phyloP scores from a whole-genome alignment of 2,329 filamentous ascomycete genomes.

The Blastomyces parvus region DNA sequence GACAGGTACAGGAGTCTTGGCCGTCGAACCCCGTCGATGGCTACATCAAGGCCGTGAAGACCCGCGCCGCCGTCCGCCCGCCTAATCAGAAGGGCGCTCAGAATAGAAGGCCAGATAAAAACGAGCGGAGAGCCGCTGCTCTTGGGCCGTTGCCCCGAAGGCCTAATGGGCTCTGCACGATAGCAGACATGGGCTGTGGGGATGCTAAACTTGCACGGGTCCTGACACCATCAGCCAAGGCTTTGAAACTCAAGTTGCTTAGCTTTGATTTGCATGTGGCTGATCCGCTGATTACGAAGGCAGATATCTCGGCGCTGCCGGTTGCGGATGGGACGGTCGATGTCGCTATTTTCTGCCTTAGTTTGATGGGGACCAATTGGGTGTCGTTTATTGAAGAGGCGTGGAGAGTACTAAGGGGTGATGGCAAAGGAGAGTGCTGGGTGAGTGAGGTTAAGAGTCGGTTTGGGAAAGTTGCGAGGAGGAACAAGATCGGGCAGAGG shows the following conservation, averaged over 20 bases:
- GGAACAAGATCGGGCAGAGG: slow-evolving; percentile 30
- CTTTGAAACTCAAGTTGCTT: slow-evolving; percentile 62
- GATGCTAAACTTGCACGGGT: slow-evolving; percentile 71
- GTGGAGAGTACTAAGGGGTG: slow-evolving; percentile 80
- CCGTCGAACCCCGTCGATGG: slow-evolving; percentile 90
- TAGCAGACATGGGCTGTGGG: slow-evolving; percentile 89
- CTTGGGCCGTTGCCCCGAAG: slow-evolving; percentile 57
- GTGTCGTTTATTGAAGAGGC: slow-evolving; percentile 93
- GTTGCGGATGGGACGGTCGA: slow-evolving; percentile 66
- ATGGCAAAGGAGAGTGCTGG: slow-evolving; percentile 78
- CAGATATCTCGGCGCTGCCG: slow-evolving; percentile 80
- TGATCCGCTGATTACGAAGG: slow-evolving; percentile 66
- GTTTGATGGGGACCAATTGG: slow-evolving; percentile 99
- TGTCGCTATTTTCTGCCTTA: slow-evolving; percentile 87
- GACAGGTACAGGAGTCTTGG: slow-evolving; percentile 84
- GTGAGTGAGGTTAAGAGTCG: slow-evolving; percentile 93
- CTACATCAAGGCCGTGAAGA: slow-evolving; percentile 64
- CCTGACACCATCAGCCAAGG: slow-evolving; percentile 51
- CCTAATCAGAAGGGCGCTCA: slow-evolving; percentile 30
- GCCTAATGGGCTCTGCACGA: slow-evolving; percentile 56
- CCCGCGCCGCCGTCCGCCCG: slow-evolving; percentile 49
- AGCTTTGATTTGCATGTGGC: slow-evolving; percentile 82
- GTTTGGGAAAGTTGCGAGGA: slow-evolving; percentile 55
- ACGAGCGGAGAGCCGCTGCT: slow-evolving; percentile 19
- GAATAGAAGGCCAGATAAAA: slow-evolving; percentile 23